These are phyloP conservation scores for Cryptococcus sp. DNA, from an alignment of 1,284 basidiomycete genomes.

Conservation along the genomic window DNA sequence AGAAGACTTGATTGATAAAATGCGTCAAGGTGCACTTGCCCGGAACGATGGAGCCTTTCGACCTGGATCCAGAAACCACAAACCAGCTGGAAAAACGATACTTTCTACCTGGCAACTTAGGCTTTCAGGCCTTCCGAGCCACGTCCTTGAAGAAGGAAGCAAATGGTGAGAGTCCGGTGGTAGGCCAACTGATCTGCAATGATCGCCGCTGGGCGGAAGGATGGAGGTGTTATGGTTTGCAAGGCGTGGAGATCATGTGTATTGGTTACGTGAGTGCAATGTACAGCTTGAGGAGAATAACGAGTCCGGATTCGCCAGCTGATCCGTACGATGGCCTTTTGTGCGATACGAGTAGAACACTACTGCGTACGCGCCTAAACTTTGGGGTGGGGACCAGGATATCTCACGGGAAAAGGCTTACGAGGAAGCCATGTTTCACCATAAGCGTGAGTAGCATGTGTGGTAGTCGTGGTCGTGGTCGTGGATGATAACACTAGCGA, in stretches of 20 bases:
- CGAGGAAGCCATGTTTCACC: slow-evolving; percentile 44
- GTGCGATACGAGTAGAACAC: too few relatives aligned
- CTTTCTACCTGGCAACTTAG: slow-evolving; percentile 40
- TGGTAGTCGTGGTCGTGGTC: too few relatives aligned
- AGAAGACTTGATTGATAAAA: slow-evolving; percentile 1
- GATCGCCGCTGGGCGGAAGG: slow-evolving; percentile 45
- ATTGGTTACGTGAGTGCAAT: slow-evolving; percentile 38
- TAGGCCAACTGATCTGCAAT: slow-evolving; percentile 44
- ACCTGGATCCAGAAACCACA: slow-evolving; percentile 32
- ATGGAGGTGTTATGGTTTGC: slow-evolving; percentile 41
- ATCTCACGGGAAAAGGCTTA: slow-evolving; percentile 36
- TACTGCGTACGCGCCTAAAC: slow-evolving; percentile 41
- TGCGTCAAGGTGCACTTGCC: slow-evolving; percentile 37
- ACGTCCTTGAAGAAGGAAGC: slow-evolving; percentile 24
- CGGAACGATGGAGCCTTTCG: slow-evolving; percentile 41
- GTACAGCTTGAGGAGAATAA: not conserved
- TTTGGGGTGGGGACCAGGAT: slow-evolving; percentile 40
- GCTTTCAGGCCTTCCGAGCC: slow-evolving; percentile 40
- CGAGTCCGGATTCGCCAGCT: not conserved
- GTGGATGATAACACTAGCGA: not conserved
- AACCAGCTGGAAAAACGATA: slow-evolving; percentile 48
- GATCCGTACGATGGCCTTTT: not conserved
- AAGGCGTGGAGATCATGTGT: slow-evolving; percentile 42
- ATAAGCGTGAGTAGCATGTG: slow-evolving; percentile 27
- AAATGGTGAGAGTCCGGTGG: slow-evolving; percentile 29